Conservation (phyloP, 2,329 filamentous ascomycete species). For the Rutstroemia sp. region DNA sequence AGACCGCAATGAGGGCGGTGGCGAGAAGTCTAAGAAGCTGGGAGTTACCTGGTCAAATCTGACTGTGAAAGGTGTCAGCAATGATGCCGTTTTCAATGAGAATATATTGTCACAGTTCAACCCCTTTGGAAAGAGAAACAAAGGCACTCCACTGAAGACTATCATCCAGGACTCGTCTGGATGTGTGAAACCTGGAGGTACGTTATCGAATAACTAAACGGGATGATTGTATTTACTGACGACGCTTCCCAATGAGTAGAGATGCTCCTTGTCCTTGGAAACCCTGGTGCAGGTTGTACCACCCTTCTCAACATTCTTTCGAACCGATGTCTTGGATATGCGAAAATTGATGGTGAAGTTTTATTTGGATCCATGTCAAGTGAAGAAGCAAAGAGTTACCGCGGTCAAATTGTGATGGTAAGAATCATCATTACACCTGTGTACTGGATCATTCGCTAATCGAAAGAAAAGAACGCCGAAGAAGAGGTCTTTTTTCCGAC, state of each 20-base stretch:
- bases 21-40: conserved; percentile 10
- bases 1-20: no score
- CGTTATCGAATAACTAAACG: no score
- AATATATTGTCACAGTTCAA: conserved; percentile 25
- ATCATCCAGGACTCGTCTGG: conserved; percentile 60
- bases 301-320: conserved; percentile 63
- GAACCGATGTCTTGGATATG: conserved; percentile 55
- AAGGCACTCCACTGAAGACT: conserved; percentile 53
- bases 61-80: conserved; percentile 26
- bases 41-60: conserved; percentile 27
- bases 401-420: conserved; percentile 46
- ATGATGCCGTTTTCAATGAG: conserved; percentile 26
- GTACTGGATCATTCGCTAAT: no score
- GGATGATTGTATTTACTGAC: no score
- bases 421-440: no score
- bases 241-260: conserved; percentile 31
- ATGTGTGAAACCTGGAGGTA: conserved; percentile 56
- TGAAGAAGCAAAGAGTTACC: conserved; percentile 39
- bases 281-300: conserved; percentile 63
- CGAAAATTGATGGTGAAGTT: conserved; percentile 50
- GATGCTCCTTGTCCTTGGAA: conserved; percentile 63
- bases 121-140: conserved; percentile 11
- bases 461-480: conserved; percentile 35
- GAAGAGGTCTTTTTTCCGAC: conserved; percentile 45
- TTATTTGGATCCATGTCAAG: conserved; percentile 42